Base-by-base conservation (phyloP, 2,329 filamentous ascomycete species). In the Cercospora zeae-maydis region DNA sequence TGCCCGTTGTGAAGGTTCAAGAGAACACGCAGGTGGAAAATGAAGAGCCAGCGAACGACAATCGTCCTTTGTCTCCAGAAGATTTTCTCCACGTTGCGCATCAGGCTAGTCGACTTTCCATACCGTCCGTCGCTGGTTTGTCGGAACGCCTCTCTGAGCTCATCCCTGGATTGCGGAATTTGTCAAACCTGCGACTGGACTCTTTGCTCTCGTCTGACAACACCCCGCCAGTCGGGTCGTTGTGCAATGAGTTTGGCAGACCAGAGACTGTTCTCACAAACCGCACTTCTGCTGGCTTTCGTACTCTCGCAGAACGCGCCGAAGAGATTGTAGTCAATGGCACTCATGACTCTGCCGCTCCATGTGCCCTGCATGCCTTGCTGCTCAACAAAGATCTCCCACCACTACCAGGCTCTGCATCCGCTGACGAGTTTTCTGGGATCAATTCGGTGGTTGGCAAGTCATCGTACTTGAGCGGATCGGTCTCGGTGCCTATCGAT, bases 101-200 rank as follows among this genome's bases (percentile, higher is more conserved):
- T 9, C 80, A 82, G 68, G 74, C 81, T 67, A 77, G 80, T 27
- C 75, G 77, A 31, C 69, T 82, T 21, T 78, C 77, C 4, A 77
- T 82, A 24, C 80, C 80, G 14, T 80, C 78, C 4, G 75, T 81
- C 14, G 74, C 73, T 30, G 78, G 74, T 10, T 72, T 82, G 7
- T 81, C 79, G 1, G 75, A 80, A 55, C 75, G 79, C 19, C 70
- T 82, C 11, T 80, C 79, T 0, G 77, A 79, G 68, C 72, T 81
- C 11, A 66, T 82, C 16, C 80, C 80, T 4, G 77, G 77, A 9
- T 65, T 82, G 56, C 75, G 71, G 24, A 76, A 77, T 56, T 49
- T 69, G 14, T 62, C 65, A 19, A 72, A 70, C 45, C 72, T 78
- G 49, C 75, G 77, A 59, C 72, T 76, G 21, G 74, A 75, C 34